Percentiles rank a stretch among this genome's conserved stretches.
Evolutionary conservation across 345 rosid genomes (phyloP).

Genomic region (Eutrema heterophyllum): DNA sequence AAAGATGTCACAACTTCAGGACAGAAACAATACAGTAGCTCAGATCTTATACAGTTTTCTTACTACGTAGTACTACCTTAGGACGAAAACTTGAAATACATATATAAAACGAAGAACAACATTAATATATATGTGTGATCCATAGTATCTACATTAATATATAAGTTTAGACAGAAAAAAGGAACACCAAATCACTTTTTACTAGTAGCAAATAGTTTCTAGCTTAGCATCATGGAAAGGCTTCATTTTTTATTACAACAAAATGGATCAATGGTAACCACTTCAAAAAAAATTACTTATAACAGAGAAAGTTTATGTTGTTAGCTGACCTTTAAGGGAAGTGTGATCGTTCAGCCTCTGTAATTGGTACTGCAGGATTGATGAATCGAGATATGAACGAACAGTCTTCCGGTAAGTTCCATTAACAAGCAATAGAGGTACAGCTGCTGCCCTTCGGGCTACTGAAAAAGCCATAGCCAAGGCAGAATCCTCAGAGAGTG

Average conservation of each 20-base stretch:
- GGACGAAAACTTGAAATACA: background rate
- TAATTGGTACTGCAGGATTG: constrained; percentile 86
- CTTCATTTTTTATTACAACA: background rate
- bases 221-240: constrained; percentile 1
- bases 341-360: constrained; percentile 71
- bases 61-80: background rate
- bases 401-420: constrained; percentile 94
- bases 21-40: background rate
- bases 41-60: background rate
- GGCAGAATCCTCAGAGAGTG: constrained; percentile 97
- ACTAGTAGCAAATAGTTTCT: constrained; percentile 17
- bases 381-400: constrained; percentile 90
- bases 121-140: background rate
- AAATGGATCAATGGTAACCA: background rate
- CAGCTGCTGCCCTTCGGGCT: constrained; percentile 94
- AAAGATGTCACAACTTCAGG: background rate
- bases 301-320: background rate
- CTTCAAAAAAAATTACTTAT: background rate
- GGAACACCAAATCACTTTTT: background rate
- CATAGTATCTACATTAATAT: background rate
- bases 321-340: constrained; percentile 75
- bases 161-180: background rate
- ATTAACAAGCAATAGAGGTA: constrained; percentile 89
- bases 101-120: background rate
- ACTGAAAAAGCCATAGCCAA: constrained; percentile 99